Evolutionary conservation across 2,329 filamentous ascomycete genomes (phyloP).

Genomic region (Claviceps monticola): DNA sequence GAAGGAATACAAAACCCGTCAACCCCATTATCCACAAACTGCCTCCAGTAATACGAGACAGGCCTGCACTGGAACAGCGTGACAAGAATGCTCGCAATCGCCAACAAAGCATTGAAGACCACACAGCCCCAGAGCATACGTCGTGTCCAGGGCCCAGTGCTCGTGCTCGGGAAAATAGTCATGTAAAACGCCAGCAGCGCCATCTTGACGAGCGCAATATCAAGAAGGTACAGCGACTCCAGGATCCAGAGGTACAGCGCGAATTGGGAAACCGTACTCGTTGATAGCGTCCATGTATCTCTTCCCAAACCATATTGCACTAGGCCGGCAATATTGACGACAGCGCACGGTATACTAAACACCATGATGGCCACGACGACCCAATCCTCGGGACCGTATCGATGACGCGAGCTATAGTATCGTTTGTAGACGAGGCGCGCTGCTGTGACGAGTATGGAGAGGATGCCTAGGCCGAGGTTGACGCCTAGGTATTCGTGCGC

Average conservation of each 20-base stretch:
- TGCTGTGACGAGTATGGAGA: slow-evolving; percentile 21
- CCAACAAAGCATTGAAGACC: slow-evolving; percentile 21
- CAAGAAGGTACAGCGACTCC: slow-evolving; percentile 27
- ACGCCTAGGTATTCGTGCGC: not conserved
- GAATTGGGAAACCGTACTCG: slow-evolving; percentile 25
- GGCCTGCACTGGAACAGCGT: slow-evolving; percentile 34
- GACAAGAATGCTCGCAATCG: slow-evolving; percentile 24
- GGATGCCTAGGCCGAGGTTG: slow-evolving; percentile 10
- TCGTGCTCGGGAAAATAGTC: slow-evolving; percentile 30
- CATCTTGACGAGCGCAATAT: slow-evolving; percentile 31
- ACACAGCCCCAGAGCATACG: slow-evolving; percentile 25
- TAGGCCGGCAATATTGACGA: slow-evolving; percentile 16
- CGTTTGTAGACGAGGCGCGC: slow-evolving; percentile 20
- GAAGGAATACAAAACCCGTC: slow-evolving; percentile 26
- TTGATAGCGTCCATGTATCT: slow-evolving; percentile 31
- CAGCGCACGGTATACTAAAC: slow-evolving; percentile 13
- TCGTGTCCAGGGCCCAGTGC: slow-evolving; percentile 14
- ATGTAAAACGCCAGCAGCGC: slow-evolving; percentile 38
- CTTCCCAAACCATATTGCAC: slow-evolving; percentile 25
- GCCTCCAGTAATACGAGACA: slow-evolving; percentile 33
- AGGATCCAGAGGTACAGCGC: slow-evolving; percentile 25
- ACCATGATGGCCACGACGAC: slow-evolving; percentile 13
- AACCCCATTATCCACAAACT: slow-evolving; percentile 29
- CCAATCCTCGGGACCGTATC: slow-evolving; percentile 20
- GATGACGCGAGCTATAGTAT: slow-evolving; percentile 10